These are phyloP conservation scores for Mycosphaerella sp. DNA, from an alignment of 2,329 filamentous ascomycete species.

Conservation along the genomic window DNA sequence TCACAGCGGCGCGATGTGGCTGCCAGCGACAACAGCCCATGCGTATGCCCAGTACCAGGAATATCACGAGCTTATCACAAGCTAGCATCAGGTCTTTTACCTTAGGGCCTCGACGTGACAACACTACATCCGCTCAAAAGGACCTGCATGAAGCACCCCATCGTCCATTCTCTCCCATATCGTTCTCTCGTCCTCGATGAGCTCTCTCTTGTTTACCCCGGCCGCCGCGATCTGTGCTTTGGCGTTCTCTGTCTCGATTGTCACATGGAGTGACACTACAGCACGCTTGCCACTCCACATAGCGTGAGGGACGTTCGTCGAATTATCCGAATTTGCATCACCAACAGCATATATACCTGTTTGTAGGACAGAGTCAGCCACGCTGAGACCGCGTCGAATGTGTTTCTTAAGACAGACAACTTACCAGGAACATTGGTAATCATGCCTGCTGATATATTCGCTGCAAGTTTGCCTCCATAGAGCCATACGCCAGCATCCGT, in stretches of 20 bases:
- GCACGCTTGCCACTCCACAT: conserved; percentile 11
- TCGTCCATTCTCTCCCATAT: conserved; percentile 9
- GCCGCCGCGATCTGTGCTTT: conserved; percentile 1
- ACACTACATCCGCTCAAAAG: conserved; percentile 1
- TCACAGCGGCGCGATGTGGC: too few relatives aligned
- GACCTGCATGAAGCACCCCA: conserved; percentile 7
- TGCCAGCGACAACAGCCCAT: too few relatives aligned
- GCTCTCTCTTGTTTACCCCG: conserved; percentile 3
- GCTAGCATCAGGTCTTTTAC: too few relatives aligned
- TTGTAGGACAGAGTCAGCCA: background rate
- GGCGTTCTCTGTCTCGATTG: conserved; percentile 9
- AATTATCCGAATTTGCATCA: conserved; percentile 6
- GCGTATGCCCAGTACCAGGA: too few relatives aligned
- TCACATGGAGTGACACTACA: conserved; percentile 5
- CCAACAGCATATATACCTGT: conserved; percentile 9
- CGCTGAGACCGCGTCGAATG: too few relatives aligned
- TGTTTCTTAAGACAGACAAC: background rate
- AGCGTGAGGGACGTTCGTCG: conserved; percentile 10
- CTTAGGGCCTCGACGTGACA: too few relatives aligned
- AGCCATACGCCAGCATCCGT: conserved; percentile 7
- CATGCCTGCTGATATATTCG: conserved; percentile 4
- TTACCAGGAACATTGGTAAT: conserved; percentile 12
- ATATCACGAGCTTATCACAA: too few relatives aligned
- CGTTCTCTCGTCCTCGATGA: conserved; percentile 1
- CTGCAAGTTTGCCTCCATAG: conserved; percentile 1